These are phyloP conservation scores for Aureobasidium sp. DNA, from an alignment of 2,329 filamentous ascomycete species.

Conservation along the genomic window DNA sequence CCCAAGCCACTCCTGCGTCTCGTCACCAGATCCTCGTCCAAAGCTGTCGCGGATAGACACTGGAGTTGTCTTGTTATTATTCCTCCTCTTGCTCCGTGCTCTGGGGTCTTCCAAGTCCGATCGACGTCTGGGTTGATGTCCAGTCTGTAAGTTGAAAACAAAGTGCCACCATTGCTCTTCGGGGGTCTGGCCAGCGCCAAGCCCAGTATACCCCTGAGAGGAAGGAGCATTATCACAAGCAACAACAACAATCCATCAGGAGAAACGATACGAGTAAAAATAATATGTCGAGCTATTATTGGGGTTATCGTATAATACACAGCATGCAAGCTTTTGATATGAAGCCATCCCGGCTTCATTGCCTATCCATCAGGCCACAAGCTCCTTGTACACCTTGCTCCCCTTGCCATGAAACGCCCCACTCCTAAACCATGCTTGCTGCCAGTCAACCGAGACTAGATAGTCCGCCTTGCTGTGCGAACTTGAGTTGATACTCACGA, in stretches of 20 bases:
- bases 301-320: not conserved
- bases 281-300: not conserved
- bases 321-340: not conserved
- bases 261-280: not conserved
- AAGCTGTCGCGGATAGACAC: not conserved
- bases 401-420: not conserved
- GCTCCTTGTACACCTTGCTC: constrained; percentile 4
- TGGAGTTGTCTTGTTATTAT: not conserved
- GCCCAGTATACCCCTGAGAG: constrained; percentile 1
- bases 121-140: not conserved
- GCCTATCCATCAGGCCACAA: not conserved
- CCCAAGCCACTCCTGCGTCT: not conserved
- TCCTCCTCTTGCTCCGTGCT: not conserved
- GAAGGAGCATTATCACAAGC: not conserved
- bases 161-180: constrained; percentile 4
- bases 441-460: constrained; percentile 22
- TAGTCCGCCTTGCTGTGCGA: constrained; percentile 57
- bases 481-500: constrained; percentile 67
- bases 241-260: not conserved
- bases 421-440: not conserved
- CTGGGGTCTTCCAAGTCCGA: not conserved
- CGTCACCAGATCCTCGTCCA: not conserved
- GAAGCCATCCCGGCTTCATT: not conserved
- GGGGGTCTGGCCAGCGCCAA: constrained; percentile 6
- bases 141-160: not conserved